Base-by-base conservation (phyloP, 169 alveolate species). In the Eimeria necatrix region DNA sequence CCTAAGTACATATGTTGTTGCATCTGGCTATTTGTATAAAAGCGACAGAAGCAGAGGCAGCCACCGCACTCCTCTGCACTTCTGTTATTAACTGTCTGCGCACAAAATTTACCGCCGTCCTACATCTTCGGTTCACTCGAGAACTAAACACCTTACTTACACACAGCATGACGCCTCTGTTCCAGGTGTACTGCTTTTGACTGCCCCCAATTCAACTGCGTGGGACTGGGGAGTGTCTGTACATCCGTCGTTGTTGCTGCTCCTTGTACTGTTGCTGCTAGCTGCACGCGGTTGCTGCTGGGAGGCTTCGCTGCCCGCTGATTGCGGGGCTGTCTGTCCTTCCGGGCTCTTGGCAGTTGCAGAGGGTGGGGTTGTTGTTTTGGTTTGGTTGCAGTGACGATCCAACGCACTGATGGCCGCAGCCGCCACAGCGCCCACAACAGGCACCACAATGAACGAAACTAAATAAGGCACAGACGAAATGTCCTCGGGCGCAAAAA, bases 401-500 rank as follows among this genome's bases (percentile, higher is more conserved):
- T 78, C 53, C 68, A 86, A 5, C 16, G 24, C 12, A 64, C 91
- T 78, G 32, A 78, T 7, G 64, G 53, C 20, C 7, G 49, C 83
- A n/a, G 95, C 32, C 7, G 85, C 84, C 10, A 60, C 91, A 24
- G 91, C 91, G 1, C 95, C 95, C 18, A 84, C 51, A 6, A 91
- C 22, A 3, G 95, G 95, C 7, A 61, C 64, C 20, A 64, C 60
- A 2, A 80, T 4, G 92, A 91, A 91, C 0, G 86, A 68, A n/a
- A 91, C 60, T 4, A 80, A 76, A 73, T 91, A 80, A 26, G 95
- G 92, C 22, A 61, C 52, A 48, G 89, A 4, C 9, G 95, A 91
- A 2, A 91, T 76, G 68, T 78, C 91, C 4, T 51, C 92, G 8
- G 95, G 91, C 9, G 68, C 91, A n/a, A 91, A 71, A 85, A 91